Evolutionary conservation across 352 stramenopile species (phyloP).

Genomic region (Globisporangium paroecandrum): DNA sequence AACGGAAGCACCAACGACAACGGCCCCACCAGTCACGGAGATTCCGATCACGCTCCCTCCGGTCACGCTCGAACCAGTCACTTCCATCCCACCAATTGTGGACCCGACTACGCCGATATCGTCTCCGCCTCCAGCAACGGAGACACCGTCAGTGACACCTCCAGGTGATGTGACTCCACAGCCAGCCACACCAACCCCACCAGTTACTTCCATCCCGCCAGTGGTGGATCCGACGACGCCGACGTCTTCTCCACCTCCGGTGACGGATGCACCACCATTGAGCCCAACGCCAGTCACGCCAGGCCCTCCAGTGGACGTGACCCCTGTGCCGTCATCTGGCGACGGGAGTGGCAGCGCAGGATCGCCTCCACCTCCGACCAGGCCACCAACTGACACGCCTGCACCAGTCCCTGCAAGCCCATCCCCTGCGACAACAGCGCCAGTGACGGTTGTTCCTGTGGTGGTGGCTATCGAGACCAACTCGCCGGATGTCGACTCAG

Average conservation of each 20-base stretch:
- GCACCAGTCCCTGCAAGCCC: conserved; percentile 9
- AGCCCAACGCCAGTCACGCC: conserved; percentile 12
- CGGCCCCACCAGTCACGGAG: not conserved
- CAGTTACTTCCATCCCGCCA: not conserved
- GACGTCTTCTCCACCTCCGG: conserved; percentile 6
- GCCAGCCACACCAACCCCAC: not conserved
- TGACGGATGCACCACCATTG: conserved; percentile 8
- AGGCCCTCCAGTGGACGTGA: not conserved
- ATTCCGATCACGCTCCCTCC: not conserved
- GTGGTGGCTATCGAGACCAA: conserved; percentile 45
- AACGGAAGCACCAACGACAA: conserved; percentile 19
- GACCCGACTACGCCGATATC: not conserved
- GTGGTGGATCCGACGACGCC: not conserved
- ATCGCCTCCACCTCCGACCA: conserved; percentile 19
- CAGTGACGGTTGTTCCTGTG: conserved; percentile 18
- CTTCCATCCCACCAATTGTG: not conserved
- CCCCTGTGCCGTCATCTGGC: not conserved
- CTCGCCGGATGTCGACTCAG: conserved; percentile 8
- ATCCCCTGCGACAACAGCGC: conserved; percentile 24
- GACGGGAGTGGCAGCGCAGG: conserved; percentile 5
- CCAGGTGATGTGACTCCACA: too few relatives aligned
- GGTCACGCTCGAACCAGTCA: not conserved
- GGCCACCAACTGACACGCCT: conserved; percentile 7
- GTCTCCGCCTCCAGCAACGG: conserved; percentile 12
- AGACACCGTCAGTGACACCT: conserved; percentile 4